Conservation (phyloP, 495 filamentous ascomycete genomes). For the Aspergillus nidulans region DNA sequence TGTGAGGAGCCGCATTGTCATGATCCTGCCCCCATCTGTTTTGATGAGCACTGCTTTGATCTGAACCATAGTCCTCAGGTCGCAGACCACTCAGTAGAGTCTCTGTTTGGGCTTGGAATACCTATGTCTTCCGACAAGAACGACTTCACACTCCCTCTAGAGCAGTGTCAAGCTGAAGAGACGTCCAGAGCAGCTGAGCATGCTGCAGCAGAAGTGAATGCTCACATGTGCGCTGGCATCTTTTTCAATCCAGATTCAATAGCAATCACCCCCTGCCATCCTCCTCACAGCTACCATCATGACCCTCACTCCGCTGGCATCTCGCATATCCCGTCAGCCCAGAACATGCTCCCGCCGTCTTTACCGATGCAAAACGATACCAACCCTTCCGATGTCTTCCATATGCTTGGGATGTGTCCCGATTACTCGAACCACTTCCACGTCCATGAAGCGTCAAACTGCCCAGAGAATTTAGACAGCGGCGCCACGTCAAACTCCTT, state of each 20-base stretch:
- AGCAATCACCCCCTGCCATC: conserved; percentile 31
- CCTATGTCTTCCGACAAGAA: conserved; percentile 30
- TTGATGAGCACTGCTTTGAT: conserved; percentile 40
- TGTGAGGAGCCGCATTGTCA: conserved; percentile 34
- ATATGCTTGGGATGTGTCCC: conserved; percentile 39
- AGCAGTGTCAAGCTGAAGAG: conserved; percentile 15
- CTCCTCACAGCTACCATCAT: conserved; percentile 29
- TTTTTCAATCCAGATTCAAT: conserved; percentile 27
- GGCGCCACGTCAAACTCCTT: conserved; percentile 18
- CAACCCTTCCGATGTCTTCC: conserved; percentile 39
- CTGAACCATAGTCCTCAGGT: conserved; percentile 11
- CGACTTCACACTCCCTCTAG: conserved; percentile 23
- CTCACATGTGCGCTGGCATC: conserved; percentile 20
- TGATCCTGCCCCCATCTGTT: conserved; percentile 36
- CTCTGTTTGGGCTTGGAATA: conserved; percentile 32
- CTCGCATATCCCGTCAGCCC: conserved; percentile 5
- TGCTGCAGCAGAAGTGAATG: conserved; percentile 15
- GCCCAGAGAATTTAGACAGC: conserved; percentile 10
- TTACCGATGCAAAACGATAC: conserved; percentile 28
- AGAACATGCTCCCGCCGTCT: conserved; percentile 21
- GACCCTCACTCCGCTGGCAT: conserved; percentile 20
- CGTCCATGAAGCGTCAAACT: conserved; percentile 19
- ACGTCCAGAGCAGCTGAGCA: conserved; percentile 21
- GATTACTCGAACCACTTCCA: conserved; percentile 32
- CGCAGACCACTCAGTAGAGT: conserved; percentile 31